Conservation (phyloP, 169 alveolate species). For the Eimeria falciformis region DNA sequence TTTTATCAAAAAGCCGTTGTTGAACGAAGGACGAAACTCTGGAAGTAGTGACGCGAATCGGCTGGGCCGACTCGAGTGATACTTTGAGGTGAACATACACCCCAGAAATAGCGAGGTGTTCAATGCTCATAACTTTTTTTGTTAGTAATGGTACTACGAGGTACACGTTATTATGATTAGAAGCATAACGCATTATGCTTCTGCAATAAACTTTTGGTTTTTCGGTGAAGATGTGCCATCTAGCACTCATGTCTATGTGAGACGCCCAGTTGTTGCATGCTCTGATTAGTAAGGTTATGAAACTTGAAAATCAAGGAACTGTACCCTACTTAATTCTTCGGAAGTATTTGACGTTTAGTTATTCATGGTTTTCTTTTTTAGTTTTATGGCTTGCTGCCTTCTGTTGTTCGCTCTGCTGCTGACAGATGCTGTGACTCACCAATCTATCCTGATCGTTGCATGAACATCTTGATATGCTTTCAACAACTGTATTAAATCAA, state of each 20-base stretch:
- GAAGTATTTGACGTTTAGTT: background rate
- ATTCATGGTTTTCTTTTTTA: background rate
- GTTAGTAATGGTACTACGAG: background rate
- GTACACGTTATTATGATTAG: background rate
- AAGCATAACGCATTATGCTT: no score
- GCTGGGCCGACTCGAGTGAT: background rate
- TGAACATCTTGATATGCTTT: no score
- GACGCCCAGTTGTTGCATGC: no score
- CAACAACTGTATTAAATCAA: no score
- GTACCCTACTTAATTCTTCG: no score
- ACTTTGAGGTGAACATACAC: slow-evolving; percentile 67
- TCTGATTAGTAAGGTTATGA: no score
- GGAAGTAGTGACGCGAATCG: slow-evolving; percentile 62
- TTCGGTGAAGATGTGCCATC: no score
- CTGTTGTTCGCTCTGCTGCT: no score
- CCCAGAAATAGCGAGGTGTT: background rate
- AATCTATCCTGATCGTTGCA: no score
- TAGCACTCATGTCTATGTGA: no score
- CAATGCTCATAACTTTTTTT: slow-evolving; percentile 13
- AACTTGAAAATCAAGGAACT: background rate
- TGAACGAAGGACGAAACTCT: slow-evolving; percentile 67
- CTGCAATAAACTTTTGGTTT: no score
- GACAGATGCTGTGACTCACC: no score
- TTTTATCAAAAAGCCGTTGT: slow-evolving; percentile 17
- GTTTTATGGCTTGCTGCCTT: background rate